Conservation (phyloP, 768 basidiomycete genomes). For the Gloeostereum incarnatum region DNA sequence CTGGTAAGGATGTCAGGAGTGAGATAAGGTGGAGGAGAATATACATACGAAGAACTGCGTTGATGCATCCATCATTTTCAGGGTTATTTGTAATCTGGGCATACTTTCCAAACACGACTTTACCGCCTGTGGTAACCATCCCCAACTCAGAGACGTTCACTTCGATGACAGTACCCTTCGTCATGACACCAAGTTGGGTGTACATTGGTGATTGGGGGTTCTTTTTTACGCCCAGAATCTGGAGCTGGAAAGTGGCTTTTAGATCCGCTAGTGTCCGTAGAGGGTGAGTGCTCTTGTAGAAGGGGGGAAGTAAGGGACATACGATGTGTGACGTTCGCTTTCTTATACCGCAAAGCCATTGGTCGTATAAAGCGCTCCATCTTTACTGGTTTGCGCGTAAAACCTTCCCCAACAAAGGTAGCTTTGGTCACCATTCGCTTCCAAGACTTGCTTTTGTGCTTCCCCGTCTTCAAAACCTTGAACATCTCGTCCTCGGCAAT, state of each 20-base stretch:
- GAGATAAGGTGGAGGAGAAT: not conserved
- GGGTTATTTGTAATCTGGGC: conserved; percentile 93
- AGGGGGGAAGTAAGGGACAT: conserved; percentile 14
- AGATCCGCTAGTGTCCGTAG: conserved; percentile 61
- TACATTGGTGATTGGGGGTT: conserved; percentile 99
- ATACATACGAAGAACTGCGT: conserved; percentile 80
- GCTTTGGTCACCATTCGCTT: conserved; percentile 99
- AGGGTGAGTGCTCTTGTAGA: not conserved
- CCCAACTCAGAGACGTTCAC: conserved; percentile 99
- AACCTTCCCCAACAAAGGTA: conserved; percentile 96
- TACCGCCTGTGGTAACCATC: conserved; percentile 95
- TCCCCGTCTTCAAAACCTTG: conserved; percentile 97
- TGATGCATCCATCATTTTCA: conserved; percentile 95
- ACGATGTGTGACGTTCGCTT: conserved; percentile 99
- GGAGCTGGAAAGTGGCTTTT: conserved; percentile 97
- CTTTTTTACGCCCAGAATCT: conserved; percentile 97
- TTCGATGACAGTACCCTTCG: conserved; percentile 97
- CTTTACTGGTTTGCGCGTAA: conserved; percentile 97
- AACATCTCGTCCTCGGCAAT: conserved; percentile 99
- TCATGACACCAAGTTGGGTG: conserved; percentile 92
- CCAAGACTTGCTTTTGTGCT: conserved; percentile 94
- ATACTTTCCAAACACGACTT: conserved; percentile 90
- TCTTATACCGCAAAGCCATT: conserved; percentile 96
- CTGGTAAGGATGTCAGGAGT: not conserved
- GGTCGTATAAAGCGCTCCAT: conserved; percentile 97